Conservation (phyloP, 345 rosid species). For the Arabidopsis thaliana region TAIR10.1 NC_003070.9:17781001-17781500, state of each 20-base stretch:
- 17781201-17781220: slow-evolving; percentile 2
- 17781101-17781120: slow-evolving; percentile 68
- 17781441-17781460: slow-evolving; percentile 66
- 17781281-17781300: slow-evolving; percentile 76
- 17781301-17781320: slow-evolving; percentile 76
- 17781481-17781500: slow-evolving; percentile 49
- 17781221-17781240: background rate
- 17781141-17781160: slow-evolving; percentile 86
- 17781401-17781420: slow-evolving; percentile 64
- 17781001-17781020: background rate
- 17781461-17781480: slow-evolving; percentile 65
- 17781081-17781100: slow-evolving; percentile 71
- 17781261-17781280: slow-evolving; percentile 77
- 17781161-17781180: slow-evolving; percentile 67
- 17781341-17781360: slow-evolving; percentile 77
- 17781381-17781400: slow-evolving; percentile 66
- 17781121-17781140: slow-evolving; percentile 74
- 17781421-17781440: slow-evolving; percentile 68
- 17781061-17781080: slow-evolving; percentile 74
- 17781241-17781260: slow-evolving; percentile 74
- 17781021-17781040: background rate
- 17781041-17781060: slow-evolving; percentile 48
- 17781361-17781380: slow-evolving; percentile 80
- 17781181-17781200: slow-evolving; percentile 41
- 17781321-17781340: slow-evolving; percentile 56